Evolutionary conservation across 805 yeast genomes (phyloP).

Genomic region (Maudiozyma turicensis): DNA sequence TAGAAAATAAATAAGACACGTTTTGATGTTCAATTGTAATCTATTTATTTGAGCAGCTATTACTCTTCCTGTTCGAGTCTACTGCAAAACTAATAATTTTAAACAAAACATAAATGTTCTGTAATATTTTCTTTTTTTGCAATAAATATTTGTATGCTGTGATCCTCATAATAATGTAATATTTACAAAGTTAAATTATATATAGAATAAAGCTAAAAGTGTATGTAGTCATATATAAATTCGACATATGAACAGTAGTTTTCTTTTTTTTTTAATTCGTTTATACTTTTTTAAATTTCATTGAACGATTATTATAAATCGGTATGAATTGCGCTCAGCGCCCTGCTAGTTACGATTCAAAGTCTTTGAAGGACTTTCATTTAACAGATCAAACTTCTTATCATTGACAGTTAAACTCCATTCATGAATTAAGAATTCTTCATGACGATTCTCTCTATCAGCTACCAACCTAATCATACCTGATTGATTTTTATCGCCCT

Average conservation of each 20-base stretch:
- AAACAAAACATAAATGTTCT: not conserved
- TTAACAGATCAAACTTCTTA: conserved; percentile 37
- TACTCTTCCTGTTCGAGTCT: not conserved
- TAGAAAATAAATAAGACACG: not conserved
- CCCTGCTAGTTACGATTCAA: not conserved
- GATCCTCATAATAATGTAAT: not conserved
- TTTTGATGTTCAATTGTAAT: not conserved
- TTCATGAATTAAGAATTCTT: conserved; percentile 47
- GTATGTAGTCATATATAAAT: not conserved
- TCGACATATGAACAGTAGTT: not conserved
- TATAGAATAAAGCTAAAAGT: not conserved
- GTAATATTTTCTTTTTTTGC: no score
- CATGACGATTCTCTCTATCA: conserved; percentile 48
- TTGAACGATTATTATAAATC: not conserved
- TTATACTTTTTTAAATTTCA: not conserved
- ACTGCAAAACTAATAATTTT: not conserved
- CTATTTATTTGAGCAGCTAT: not conserved
- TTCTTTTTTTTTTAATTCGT: not conserved
- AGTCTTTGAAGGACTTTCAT: conserved; percentile 30
- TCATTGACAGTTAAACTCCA: conserved; percentile 53
- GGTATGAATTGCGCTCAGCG: not conserved
- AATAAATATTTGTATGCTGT: not conserved
- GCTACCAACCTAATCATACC: conserved; percentile 59
- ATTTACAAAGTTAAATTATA: not conserved
- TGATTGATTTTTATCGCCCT: conserved; percentile 50